Conservation (phyloP, 768 basidiomycete genomes). For the Hortiboletus flavorubellus region DNA sequence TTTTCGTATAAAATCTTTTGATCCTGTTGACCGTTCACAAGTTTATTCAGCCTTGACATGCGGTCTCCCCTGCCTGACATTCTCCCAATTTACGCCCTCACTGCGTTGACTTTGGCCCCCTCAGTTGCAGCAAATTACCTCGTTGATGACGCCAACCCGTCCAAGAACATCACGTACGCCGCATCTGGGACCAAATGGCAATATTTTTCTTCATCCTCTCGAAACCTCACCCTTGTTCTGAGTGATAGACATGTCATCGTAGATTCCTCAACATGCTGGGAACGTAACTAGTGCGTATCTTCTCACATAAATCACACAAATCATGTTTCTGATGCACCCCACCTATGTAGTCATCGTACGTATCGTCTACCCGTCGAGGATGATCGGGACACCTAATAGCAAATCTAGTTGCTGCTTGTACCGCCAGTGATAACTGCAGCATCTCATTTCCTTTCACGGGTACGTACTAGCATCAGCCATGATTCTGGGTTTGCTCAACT, state of each 20-base stretch:
- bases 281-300: constrained; percentile 13
- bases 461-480: background rate
- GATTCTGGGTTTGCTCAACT: background rate
- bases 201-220: constrained; percentile 1
- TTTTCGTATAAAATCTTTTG: background rate
- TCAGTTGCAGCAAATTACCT: constrained; percentile 10
- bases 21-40: background rate
- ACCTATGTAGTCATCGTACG: constrained; percentile 9
- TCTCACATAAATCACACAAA: background rate
- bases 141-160: constrained; percentile 10
- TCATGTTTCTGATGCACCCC: background rate
- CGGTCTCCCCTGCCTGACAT: background rate
- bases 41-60: background rate
- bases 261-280: constrained; percentile 14
- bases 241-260: background rate
- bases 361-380: background rate
- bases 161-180: background rate
- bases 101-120: background rate
- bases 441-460: constrained; percentile 17
- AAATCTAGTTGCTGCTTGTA: constrained; percentile 10
- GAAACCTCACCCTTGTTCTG: background rate
- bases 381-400: background rate
- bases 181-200: background rate
- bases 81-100: background rate
- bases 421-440: background rate